Conservation (phyloP, 208 protist genomes). For the Leishmania turanica region DNA sequence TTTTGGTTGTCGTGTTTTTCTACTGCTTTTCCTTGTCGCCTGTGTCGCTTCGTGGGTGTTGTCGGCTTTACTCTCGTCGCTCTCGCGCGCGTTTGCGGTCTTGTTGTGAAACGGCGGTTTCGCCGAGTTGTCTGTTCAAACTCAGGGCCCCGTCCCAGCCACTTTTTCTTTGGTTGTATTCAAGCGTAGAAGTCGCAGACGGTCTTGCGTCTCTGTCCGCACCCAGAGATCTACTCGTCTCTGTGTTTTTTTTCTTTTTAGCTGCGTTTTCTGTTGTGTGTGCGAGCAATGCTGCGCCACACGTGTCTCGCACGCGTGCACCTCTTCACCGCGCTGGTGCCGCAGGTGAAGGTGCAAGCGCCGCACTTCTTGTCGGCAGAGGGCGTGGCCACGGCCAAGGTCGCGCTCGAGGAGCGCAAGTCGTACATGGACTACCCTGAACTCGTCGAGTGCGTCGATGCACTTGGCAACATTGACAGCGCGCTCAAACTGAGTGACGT, state of each 20-base stretch:
- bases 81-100: neutral
- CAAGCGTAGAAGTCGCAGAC: neutral
- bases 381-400: conserved; percentile 46
- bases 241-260: neutral
- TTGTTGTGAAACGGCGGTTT: neutral
- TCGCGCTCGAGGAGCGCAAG: conserved; percentile 50
- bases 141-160: neutral
- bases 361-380: conserved; percentile 44
- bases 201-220: neutral
- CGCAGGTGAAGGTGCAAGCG: conserved; percentile 40
- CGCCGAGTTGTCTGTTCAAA: neutral
- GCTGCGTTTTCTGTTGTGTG: neutral
- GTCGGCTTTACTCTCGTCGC: neutral
- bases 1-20: neutral
- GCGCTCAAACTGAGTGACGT: conserved; percentile 43
- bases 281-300: conserved; percentile 59
- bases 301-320: conserved; percentile 59
- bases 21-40: neutral
- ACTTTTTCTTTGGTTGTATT: neutral
- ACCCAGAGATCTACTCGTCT: conserved; percentile 2
- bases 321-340: conserved; percentile 83
- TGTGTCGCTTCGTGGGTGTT: neutral
- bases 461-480: conserved; percentile 40
- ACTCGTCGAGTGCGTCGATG: conserved; percentile 37
- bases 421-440: conserved; percentile 42